Conservation (phyloP, 129 eudicot species). For the Escallonia herrerae region DNA sequence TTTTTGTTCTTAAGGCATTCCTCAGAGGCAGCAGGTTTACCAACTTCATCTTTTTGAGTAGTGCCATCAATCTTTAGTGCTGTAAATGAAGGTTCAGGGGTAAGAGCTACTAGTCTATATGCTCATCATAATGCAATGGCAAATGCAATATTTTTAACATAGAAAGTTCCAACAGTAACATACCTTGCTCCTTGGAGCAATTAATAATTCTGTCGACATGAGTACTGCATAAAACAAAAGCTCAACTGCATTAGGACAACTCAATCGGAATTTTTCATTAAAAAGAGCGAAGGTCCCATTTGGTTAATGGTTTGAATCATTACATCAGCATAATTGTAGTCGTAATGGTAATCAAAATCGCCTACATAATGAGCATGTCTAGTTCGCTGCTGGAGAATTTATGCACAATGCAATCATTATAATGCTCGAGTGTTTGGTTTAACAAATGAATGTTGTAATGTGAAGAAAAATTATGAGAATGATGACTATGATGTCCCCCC, state of each 20-base stretch:
- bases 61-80: constrained; percentile 16
- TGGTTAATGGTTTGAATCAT: no score
- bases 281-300: neutral
- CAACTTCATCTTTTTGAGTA: constrained; percentile 8
- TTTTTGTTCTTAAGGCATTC: constrained; percentile 36
- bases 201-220: constrained; percentile 11
- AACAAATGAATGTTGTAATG: no score
- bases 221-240: constrained; percentile 29
- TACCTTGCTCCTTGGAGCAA: constrained; percentile 27
- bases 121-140: neutral
- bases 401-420: no score
- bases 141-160: neutral
- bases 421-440: no score
- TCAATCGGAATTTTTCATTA: neutral
- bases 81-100: neutral
- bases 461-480: no score
- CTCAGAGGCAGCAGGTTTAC: constrained; percentile 13
- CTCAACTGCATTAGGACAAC: neutral
- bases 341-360: no score
- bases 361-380: no score
- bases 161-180: neutral
- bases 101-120: neutral
- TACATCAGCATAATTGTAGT: no score
- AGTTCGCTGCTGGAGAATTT: no score
- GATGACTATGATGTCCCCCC: no score